Evolutionary conservation across 192 early-diverging fungal genomes (phyloP), one percentile per base, ranked within the genome.

Genomic region (Rhizophagus sp.): DNA sequence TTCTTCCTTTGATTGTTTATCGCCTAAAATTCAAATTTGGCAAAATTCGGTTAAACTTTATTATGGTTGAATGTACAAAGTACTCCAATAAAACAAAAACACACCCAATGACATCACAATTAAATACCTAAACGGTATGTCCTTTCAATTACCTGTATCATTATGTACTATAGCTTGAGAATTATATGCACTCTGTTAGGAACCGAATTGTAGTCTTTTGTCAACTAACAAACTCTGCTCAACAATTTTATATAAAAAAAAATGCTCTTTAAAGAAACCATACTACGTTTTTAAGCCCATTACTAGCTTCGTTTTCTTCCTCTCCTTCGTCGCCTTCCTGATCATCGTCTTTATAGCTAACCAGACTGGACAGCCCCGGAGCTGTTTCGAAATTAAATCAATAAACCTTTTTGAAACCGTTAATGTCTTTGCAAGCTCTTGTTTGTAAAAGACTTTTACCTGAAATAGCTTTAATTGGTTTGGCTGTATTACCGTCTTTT

Each of bases 111-210:
- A 34, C 13, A 69, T 69, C 17, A 69, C 34, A 44, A 47, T 12
- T 47, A 12, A 47, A 47, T 47, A 47, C 44, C 33, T 69, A 36
- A 34, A 30, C 33, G 67, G 67, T 36, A 25, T 36, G 67, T 34
- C 30, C 33, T 69, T 27, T 69, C 62, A 66, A 78, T 78, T 66
- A 78, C 76, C 76, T 67, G 62, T n/a, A 47, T 27, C 12, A 47
- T 67, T 65, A 67, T 78, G 27, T n/a, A 68, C 25, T 44, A 63
- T 50, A 17, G 44, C 76, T 63, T 67, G 62, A 68, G 76, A 67
- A 34, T 44, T 78, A 78, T 64, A 66, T 2, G 33, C 25, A 78
- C 65, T 78, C 76, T 78, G 44, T 78, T 78, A 78, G 64, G 63
- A 78, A 78, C 25, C 64, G 68, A 78, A 78, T 78, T 63, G 62